Percentiles rank a stretch among this genome's conserved stretches.
These are phyloP conservation scores for Talaromyces amestolkiae DNA, from an alignment of 2,329 filamentous ascomycete genomes.

Conservation along the genomic window DNA sequence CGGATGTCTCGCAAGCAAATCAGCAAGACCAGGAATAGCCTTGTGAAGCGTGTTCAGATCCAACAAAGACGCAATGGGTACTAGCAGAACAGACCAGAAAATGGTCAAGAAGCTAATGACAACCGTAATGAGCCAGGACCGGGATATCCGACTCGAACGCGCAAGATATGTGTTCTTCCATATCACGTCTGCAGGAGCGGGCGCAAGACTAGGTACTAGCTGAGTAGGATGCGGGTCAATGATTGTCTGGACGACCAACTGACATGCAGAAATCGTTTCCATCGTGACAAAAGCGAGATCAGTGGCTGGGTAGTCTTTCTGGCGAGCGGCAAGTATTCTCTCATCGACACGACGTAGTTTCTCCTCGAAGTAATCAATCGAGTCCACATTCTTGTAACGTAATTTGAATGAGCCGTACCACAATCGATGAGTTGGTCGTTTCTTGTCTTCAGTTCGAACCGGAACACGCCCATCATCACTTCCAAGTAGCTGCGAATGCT, in stretches of 20 bases:
- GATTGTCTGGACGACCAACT: conserved; percentile 95
- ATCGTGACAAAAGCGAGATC: conserved; percentile 94
- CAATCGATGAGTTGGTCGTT: conserved; percentile 67
- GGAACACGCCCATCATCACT: conserved; percentile 41
- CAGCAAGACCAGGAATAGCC: conserved; percentile 67
- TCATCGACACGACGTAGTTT: conserved; percentile 76
- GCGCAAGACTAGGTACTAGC: conserved; percentile 79
- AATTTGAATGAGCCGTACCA: conserved; percentile 76
- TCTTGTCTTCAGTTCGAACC: conserved; percentile 45
- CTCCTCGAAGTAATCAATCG: conserved; percentile 92
- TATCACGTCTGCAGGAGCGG: conserved; percentile 86
- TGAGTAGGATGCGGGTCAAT: conserved; percentile 86
- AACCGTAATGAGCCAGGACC: conserved; percentile 79
- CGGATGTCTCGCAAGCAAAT: conserved; percentile 64
- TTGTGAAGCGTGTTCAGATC: conserved; percentile 77
- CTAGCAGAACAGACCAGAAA: conserved; percentile 82
- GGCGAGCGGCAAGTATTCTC: conserved; percentile 66
- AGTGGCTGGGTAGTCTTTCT: conserved; percentile 72
- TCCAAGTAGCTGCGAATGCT: conserved; percentile 59
- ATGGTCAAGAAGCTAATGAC: conserved; percentile 80
- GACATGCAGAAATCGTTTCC: conserved; percentile 86
- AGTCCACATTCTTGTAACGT: conserved; percentile 72
- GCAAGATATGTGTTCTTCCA: conserved; percentile 91
- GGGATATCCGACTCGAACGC: conserved; percentile 68
- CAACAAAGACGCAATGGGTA: conserved; percentile 73